Evolutionary conservation across 2,329 filamentous ascomycete genomes (phyloP), one percentile per base, ranked within the genome.

Genomic region (Simplicillium aogashimaense): DNA sequence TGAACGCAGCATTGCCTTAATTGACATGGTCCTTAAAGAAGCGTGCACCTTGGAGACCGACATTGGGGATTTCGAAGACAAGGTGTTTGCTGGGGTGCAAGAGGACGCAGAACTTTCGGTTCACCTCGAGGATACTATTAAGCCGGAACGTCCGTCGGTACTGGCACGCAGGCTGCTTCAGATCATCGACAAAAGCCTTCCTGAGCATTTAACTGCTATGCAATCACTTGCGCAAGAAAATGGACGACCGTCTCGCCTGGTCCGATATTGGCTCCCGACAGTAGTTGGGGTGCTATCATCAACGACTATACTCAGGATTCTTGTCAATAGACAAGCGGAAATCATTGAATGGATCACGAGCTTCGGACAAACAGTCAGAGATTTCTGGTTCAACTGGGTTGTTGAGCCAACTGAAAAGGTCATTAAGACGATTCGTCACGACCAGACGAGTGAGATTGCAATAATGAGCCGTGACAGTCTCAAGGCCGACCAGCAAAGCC

Each of bases 331-430:
- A 38, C 78, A 78, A 51, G 82, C 83, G 15, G 85, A 90, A 49
- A 82, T 98, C 15, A 48, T 86, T 18, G 71, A 78, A 36, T 95
- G 89, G 88, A 69, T 94, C 35, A 69, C 74, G 29, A 84, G 92
- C 47, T 64, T 95, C 18, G 90, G 87, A 7, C 66, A 69, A 2
- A 98, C 92, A 0, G 66, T 81, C 1, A 74, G 85, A 40, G 90
- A 94, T 59, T 98, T 98, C 57, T 95, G 89, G 85, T 71, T 81
- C 44, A 98, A 98, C 58, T 98, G 92, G 92, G 83, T 98, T 3
- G 67, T 98, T 10, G 83, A 94, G 47, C 92, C 92, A 0, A 71
- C 79, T 1, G 78, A 78, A 51, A 90, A 87, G 56, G 72, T 98
- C 14, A 76, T 98, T 43, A 81, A 83, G 37, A 98, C 92, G 0